Evolutionary conservation across 31 red algal species (phyloP).

Genomic region (Porphyra umbilicalis): DNA sequence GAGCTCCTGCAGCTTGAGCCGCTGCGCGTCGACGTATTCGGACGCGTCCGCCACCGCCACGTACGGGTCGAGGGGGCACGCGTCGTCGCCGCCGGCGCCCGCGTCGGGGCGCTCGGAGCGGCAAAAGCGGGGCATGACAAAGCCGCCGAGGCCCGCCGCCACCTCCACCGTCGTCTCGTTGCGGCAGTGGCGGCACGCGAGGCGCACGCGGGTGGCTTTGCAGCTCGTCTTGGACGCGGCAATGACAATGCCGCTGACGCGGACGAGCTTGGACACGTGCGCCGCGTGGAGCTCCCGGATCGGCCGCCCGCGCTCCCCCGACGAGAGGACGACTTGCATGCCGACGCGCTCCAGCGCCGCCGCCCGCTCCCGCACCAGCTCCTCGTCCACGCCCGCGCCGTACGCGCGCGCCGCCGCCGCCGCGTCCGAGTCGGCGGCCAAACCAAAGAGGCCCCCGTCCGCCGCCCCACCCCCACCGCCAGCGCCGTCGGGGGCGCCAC

Average conservation of each 20-base stretch:
- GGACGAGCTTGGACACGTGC: slow-evolving; percentile 65
- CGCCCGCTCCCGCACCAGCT: not conserved
- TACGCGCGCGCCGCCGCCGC: slow-evolving; percentile 8
- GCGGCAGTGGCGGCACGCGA: slow-evolving; percentile 80
- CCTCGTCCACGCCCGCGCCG: not conserved
- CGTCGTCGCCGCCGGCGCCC: slow-evolving; percentile 45
- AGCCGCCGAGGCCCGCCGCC: slow-evolving; percentile 69
- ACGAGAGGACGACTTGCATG: slow-evolving; percentile 61
- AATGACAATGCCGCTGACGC: slow-evolving; percentile 86
- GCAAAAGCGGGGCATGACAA: slow-evolving; percentile 65
- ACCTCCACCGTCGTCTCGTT: slow-evolving; percentile 57
- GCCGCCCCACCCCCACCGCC: not conserved
- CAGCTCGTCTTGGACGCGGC: slow-evolving; percentile 72
- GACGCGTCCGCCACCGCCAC: slow-evolving; percentile 79
- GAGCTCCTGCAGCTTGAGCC: slow-evolving; percentile 90
- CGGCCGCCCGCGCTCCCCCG: slow-evolving; percentile 35
- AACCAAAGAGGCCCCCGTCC: not conserved
- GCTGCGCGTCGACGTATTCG: slow-evolving; percentile 81
- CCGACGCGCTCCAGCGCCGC: slow-evolving; percentile 15
- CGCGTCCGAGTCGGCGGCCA: slow-evolving; percentile 13
- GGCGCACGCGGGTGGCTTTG: slow-evolving; percentile 60
- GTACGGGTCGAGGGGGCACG: slow-evolving; percentile 91
- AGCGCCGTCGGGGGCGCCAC: slow-evolving; percentile 1
- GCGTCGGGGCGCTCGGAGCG: not conserved
- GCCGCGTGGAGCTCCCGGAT: slow-evolving; percentile 63